Evolutionary conservation across 306 rosid species (phyloP).

Genomic region (Prunus mume): DNA sequence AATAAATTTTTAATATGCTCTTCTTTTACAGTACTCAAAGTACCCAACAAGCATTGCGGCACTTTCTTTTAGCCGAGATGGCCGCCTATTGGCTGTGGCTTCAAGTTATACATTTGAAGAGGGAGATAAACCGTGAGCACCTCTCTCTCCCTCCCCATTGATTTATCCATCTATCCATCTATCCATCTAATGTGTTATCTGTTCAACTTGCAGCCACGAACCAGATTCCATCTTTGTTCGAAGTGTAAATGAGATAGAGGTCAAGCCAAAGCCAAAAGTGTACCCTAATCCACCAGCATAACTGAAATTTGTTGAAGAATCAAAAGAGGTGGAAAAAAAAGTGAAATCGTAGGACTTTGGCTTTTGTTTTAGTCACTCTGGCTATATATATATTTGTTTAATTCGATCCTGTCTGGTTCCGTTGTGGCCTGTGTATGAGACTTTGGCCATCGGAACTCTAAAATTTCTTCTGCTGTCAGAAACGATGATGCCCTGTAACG

Average conservation of each 20-base stretch:
- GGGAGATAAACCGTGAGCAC: constrained; percentile 67
- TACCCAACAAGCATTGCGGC: constrained; percentile 96
- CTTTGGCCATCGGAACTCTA: not conserved
- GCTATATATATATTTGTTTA: not conserved
- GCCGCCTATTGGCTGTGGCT: constrained; percentile 91
- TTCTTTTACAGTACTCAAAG: constrained; percentile 69
- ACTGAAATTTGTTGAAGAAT: constrained; percentile 4
- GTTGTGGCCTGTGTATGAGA: not conserved
- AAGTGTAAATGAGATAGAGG: constrained; percentile 89
- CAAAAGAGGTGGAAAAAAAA: not conserved
- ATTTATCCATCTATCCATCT: not conserved
- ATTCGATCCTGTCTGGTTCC: not conserved
- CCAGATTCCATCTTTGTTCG: constrained; percentile 89
- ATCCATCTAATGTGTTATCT: not conserved
- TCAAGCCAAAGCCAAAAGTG: constrained; percentile 96
- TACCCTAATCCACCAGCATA: constrained; percentile 67
- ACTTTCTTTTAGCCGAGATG: constrained; percentile 94
- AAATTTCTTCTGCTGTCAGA: not conserved
- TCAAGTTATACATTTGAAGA: constrained; percentile 97
- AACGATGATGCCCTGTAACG: not conserved
- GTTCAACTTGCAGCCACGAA: constrained; percentile 66
- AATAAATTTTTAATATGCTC: constrained; percentile 5
- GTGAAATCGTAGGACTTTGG: not conserved
- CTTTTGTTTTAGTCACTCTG: not conserved
- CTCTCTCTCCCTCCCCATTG: not conserved